A percentile compares a stretch with the other conserved stretches of the same genome.
These are phyloP conservation scores for Diospyros kaki DNA, from an alignment of 148 eudicot genomes.

Conservation along the genomic window DNA sequence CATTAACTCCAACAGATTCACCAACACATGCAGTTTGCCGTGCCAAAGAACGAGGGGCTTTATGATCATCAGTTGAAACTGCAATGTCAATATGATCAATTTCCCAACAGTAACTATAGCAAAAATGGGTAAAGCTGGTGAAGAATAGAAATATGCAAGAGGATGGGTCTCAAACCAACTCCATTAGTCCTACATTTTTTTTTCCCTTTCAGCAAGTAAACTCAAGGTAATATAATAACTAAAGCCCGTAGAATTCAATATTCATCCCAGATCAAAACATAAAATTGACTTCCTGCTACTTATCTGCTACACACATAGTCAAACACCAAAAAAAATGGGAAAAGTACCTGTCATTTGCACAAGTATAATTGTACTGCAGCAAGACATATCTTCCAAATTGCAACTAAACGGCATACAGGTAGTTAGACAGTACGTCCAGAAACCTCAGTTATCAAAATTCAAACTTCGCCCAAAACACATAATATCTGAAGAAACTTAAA, in stretches of 20 bases:
- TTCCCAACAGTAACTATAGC: not conserved
- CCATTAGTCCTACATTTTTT: not conserved
- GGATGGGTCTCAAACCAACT: not conserved
- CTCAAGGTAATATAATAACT: not conserved
- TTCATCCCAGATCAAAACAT: not conserved
- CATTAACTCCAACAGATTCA: conserved; percentile 18
- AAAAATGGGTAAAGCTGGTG: not conserved
- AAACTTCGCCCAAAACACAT: not conserved
- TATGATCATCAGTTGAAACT: conserved; percentile 30
- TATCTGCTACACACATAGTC: not conserved
- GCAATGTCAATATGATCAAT: conserved; percentile 15
- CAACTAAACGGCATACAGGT: not conserved
- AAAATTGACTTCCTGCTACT: not conserved
- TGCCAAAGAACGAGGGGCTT: conserved; percentile 10
- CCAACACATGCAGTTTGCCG: conserved; percentile 22
- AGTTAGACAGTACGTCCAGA: not conserved
- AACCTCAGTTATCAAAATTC: not conserved
- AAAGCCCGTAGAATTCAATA: not conserved
- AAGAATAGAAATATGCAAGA: not conserved
- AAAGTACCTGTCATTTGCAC: not conserved
- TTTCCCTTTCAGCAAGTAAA: not conserved
- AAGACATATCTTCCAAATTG: not conserved
- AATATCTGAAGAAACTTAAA: not conserved
- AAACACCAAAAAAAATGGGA: conserved; percentile 2
- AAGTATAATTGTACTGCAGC: not conserved